These are phyloP conservation scores for Saccharomycopsis microspora DNA, from an alignment of 805 yeast species.

Conservation along the genomic window DNA sequence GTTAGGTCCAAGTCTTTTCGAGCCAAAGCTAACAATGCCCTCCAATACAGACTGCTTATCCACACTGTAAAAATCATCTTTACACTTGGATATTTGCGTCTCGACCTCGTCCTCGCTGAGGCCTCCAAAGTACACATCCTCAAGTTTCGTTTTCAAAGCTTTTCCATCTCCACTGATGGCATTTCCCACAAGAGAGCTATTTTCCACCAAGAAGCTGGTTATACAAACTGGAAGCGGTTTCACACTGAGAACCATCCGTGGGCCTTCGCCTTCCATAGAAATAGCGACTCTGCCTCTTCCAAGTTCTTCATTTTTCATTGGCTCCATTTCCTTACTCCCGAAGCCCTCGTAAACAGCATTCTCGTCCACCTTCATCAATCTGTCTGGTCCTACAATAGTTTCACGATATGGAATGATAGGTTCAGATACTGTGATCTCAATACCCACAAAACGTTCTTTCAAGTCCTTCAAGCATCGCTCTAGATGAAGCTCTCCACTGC, in stretches of 20 bases:
- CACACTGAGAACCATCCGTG: slow-evolving; percentile 30
- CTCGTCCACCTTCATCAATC: not conserved
- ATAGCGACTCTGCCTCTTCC: slow-evolving; percentile 42
- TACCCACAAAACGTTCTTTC: slow-evolving; percentile 82
- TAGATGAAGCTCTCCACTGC: slow-evolving; percentile 93
- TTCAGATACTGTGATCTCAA: slow-evolving; percentile 75
- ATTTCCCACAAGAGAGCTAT: slow-evolving; percentile 32
- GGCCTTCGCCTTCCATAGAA: slow-evolving; percentile 26
- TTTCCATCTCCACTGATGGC: slow-evolving; percentile 21
- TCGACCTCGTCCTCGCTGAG: not conserved
- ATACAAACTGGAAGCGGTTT: slow-evolving; percentile 45
- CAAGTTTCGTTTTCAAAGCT: slow-evolving; percentile 4
- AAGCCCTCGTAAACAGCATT: slow-evolving; percentile 6
- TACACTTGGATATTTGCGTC: slow-evolving; percentile 7
- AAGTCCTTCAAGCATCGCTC: slow-evolving; percentile 91
- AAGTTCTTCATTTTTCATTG: slow-evolving; percentile 31
- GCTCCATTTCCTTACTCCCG: slow-evolving; percentile 31
- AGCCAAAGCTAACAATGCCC: slow-evolving; percentile 60
- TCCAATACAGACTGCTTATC: slow-evolving; percentile 22
- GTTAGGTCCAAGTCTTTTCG: slow-evolving; percentile 67
- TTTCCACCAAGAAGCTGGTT: slow-evolving; percentile 35
- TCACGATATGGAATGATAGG: slow-evolving; percentile 95
- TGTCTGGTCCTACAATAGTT: slow-evolving; percentile 34
- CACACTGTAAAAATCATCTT: slow-evolving; percentile 18
- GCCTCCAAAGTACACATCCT: not conserved